Percentiles rank a stretch among this genome's conserved stretches.
Evolutionary conservation across 2,329 filamentous ascomycete genomes (phyloP).

Genomic region (Aspergillus hiratsukae): DNA sequence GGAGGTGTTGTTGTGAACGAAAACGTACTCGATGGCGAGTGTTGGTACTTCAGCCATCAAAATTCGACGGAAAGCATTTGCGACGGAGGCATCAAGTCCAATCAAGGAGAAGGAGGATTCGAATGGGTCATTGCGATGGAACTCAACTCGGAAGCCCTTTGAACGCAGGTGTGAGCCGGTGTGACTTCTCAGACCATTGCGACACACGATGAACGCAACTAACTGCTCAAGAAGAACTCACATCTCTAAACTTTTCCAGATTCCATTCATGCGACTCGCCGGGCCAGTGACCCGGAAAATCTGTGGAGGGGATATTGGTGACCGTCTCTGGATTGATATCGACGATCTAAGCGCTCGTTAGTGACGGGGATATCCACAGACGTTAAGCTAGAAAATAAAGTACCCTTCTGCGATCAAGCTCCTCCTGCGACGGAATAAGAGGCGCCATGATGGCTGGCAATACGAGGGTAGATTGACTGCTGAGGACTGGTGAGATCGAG

Average conservation of each 20-base stretch:
- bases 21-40: constrained; percentile 89
- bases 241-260: constrained; percentile 64
- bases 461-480: constrained; percentile 15
- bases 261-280: constrained; percentile 83
- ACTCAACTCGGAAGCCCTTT: constrained; percentile 67
- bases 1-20: constrained; percentile 92
- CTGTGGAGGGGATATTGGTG: constrained; percentile 79
- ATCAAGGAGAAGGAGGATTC: constrained; percentile 87
- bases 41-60: constrained; percentile 91
- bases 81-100: constrained; percentile 85
- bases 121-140: constrained; percentile 74
- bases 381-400: constrained; percentile 10
- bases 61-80: constrained; percentile 96
- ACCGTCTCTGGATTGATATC: constrained; percentile 87
- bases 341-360: constrained; percentile 59
- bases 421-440: constrained; percentile 38
- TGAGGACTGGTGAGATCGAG: constrained; percentile 22
- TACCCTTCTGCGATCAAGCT: constrained; percentile 43
- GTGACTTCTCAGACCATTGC: not conserved
- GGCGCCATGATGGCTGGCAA: constrained; percentile 36
- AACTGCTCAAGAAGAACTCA: constrained; percentile 26
- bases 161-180: constrained; percentile 3
- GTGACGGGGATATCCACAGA: constrained; percentile 1
- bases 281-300: constrained; percentile 87
- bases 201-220: not conserved